Evolutionary conservation across 202 grass and related monocot species (phyloP).

Genomic region (Panicum hallii): DNA sequence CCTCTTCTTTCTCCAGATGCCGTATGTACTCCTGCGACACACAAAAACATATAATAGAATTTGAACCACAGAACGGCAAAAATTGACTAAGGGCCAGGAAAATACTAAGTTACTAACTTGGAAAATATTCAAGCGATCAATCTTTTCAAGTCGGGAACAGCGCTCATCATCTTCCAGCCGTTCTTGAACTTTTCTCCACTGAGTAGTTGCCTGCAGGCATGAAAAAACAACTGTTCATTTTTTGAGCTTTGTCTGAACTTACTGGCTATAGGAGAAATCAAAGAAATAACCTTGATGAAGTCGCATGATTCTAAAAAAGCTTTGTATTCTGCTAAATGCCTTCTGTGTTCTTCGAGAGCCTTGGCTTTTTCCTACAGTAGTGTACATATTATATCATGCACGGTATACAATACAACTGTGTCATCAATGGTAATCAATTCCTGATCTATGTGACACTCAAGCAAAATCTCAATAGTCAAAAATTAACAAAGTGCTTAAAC

Average conservation of each 20-base stretch:
- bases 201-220: slow-evolving; percentile 62
- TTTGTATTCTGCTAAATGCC: slow-evolving; percentile 73
- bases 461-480: not conserved
- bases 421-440: slow-evolving; percentile 26
- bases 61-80: slow-evolving; percentile 37
- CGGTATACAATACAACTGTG: not conserved
- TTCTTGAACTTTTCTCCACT: slow-evolving; percentile 98
- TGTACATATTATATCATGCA: slow-evolving; percentile 29
- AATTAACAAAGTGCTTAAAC: not conserved
- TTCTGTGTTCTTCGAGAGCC: slow-evolving; percentile 84
- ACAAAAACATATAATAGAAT: slow-evolving; percentile 44
- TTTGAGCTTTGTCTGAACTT: slow-evolving; percentile 20
- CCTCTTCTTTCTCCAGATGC: slow-evolving; percentile 90
- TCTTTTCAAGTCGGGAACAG: slow-evolving; percentile 86
- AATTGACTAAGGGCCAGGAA: slow-evolving; percentile 13
- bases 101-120: slow-evolving; percentile 87
- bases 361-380: slow-evolving; percentile 83
- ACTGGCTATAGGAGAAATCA: slow-evolving; percentile 30
- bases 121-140: slow-evolving; percentile 86
- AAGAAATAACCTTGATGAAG: slow-evolving; percentile 86
- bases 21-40: slow-evolving; percentile 84
- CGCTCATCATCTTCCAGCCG: slow-evolving; percentile 91
- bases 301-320: slow-evolving; percentile 94
- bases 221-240: slow-evolving; percentile 29
- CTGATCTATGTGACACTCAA: slow-evolving; percentile 2